Evolutionary conservation across 768 basidiomycete species (phyloP).

Genomic region (Kwoniella sp.): DNA sequence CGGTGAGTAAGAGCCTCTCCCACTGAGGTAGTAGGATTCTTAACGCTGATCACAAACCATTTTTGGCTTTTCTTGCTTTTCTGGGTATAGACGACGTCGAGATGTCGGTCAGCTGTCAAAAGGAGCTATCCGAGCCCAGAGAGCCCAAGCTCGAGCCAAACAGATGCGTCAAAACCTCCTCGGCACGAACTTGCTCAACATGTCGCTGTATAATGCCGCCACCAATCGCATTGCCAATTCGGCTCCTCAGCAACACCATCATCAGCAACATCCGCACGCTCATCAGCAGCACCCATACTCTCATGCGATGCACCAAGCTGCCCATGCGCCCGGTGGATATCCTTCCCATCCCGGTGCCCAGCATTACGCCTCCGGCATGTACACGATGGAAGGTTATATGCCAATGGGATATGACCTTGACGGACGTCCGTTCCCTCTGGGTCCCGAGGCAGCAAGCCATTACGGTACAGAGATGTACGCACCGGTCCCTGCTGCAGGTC

Average conservation of each 20-base stretch:
- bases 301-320: constrained; percentile 9
- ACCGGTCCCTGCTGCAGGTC: neutral
- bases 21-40: neutral
- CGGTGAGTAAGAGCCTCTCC: constrained; percentile 35
- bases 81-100: constrained; percentile 39
- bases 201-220: constrained; percentile 40
- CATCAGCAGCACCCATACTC: constrained; percentile 22
- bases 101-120: constrained; percentile 54
- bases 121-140: constrained; percentile 53
- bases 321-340: neutral
- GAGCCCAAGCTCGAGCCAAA: constrained; percentile 48
- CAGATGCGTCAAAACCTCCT: constrained; percentile 52
- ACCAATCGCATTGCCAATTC: constrained; percentile 11
- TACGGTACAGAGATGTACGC: constrained; percentile 18
- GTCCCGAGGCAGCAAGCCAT: neutral
- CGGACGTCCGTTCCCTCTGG: constrained; percentile 25
- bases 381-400: constrained; percentile 24
- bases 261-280: constrained; percentile 5
- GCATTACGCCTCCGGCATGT: constrained; percentile 7
- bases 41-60: neutral
- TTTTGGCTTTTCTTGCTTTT: no score
- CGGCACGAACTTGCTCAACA: constrained; percentile 46
- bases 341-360: neutral
- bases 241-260: constrained; percentile 22
- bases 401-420: constrained; percentile 40